These are phyloP conservation scores for Scenedesmus sp. DNA, from an alignment of 163 green algal genomes.

Conservation along the genomic window DNA sequence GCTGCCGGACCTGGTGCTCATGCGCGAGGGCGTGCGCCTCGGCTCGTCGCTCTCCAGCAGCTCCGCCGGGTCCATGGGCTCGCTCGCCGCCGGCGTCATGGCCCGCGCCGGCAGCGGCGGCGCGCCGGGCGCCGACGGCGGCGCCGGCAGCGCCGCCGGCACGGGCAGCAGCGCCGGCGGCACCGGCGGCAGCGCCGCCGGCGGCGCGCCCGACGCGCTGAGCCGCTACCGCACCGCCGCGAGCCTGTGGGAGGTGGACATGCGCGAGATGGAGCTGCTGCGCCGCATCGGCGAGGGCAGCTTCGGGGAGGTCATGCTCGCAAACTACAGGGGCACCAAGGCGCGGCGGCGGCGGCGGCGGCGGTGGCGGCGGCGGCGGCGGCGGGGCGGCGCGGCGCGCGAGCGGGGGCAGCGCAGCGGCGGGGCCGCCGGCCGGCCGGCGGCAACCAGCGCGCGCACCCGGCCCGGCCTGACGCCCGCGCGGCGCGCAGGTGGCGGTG, in stretches of 20 bases:
- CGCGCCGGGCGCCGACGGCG: not conserved
- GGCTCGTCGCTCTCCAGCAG: not conserved
- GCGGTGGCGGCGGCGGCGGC: too few relatives aligned
- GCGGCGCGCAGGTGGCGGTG: slow-evolving; percentile 51
- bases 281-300: slow-evolving; percentile 64
- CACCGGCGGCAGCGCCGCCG: not conserved
- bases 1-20: not conserved
- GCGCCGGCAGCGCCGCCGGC: not conserved
- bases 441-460: not conserved
- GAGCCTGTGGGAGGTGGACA: slow-evolving; percentile 69
- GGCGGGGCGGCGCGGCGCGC: too few relatives aligned
- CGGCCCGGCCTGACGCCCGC: not conserved
- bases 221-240: slow-evolving; percentile 54
- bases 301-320: slow-evolving; percentile 70
- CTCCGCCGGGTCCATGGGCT: not conserved
- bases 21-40: not conserved
- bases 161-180: not conserved
- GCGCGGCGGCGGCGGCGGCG: not conserved
- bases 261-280: slow-evolving; percentile 54
- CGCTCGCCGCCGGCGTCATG: not conserved
- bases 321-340: slow-evolving; percentile 63
- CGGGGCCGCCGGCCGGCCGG: too few relatives aligned
- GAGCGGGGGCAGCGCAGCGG: too few relatives aligned
- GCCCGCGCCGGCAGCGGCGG: not conserved
- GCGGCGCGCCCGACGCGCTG: slow-evolving; percentile 32